Conservation (phyloP, 1,139 yeast species). For the Fermentozyma sake region DNA sequence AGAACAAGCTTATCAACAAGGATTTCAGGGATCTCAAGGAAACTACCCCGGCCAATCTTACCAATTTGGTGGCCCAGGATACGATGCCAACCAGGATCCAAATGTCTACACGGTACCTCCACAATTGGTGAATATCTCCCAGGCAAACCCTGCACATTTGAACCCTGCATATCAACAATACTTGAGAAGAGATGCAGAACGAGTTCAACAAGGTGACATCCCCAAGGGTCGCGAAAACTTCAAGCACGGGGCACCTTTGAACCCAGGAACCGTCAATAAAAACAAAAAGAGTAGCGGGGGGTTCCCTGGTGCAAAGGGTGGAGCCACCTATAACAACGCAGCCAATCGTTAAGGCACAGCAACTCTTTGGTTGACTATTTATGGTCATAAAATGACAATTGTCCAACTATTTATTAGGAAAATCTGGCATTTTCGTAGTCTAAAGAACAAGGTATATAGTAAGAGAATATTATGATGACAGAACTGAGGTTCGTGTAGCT, state of each 20-base stretch:
- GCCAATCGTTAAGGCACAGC: slow-evolving; percentile 22
- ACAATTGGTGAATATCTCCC: slow-evolving; percentile 32
- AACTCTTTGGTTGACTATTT: not conserved
- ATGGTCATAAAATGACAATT: too few relatives aligned
- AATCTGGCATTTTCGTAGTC: too few relatives aligned
- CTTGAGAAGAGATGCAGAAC: slow-evolving; percentile 28
- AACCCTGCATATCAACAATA: slow-evolving; percentile 37
- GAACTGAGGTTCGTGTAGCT: too few relatives aligned
- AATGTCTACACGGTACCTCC: slow-evolving; percentile 31
- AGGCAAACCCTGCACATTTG: slow-evolving; percentile 33
- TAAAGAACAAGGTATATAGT: too few relatives aligned
- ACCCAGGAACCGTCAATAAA: slow-evolving; percentile 21
- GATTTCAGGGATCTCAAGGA: not conserved
- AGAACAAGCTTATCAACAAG: slow-evolving; percentile 1
- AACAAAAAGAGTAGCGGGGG: slow-evolving; percentile 24
- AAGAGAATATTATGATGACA: too few relatives aligned
- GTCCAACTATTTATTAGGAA: too few relatives aligned
- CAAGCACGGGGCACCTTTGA: slow-evolving; percentile 35
- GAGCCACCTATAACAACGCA: slow-evolving; percentile 37
- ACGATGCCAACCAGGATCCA: slow-evolving; percentile 15
- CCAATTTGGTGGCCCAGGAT: too few relatives aligned
- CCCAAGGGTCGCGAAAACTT: slow-evolving; percentile 23
- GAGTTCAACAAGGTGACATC: slow-evolving; percentile 29
- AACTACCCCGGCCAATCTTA: not conserved
- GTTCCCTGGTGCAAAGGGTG: slow-evolving; percentile 36